These are phyloP conservation scores for Pyrus hybrid DNA, from an alignment of 331 rosid genomes.

Conservation along the genomic window DNA sequence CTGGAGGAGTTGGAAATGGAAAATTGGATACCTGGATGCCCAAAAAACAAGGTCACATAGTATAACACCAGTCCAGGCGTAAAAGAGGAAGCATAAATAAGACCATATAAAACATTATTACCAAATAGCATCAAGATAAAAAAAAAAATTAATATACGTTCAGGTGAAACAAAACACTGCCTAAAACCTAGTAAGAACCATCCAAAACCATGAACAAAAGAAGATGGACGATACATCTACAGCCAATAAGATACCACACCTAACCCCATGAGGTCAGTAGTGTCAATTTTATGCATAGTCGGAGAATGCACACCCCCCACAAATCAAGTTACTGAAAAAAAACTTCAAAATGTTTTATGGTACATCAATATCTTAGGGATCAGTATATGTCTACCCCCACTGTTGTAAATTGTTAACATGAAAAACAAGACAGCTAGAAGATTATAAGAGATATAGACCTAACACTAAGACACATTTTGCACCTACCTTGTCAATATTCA, in stretches of 20 bases:
- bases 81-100: neutral
- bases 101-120: neutral
- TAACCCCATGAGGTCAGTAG: neutral
- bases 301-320: neutral
- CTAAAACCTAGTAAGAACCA: neutral
- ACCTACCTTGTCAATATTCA: conserved; percentile 66
- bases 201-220: neutral
- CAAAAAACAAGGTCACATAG: neutral
- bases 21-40: conserved; percentile 59
- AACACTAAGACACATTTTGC: conserved; percentile 1
- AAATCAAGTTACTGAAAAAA: neutral
- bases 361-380: neutral
- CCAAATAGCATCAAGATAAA: neutral
- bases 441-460: neutral
- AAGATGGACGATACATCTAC: neutral
- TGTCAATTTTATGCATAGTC: neutral
- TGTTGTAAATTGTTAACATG: neutral
- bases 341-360: neutral
- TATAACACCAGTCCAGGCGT: neutral
- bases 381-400: neutral
- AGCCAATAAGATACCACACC: neutral
- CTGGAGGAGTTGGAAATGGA: conserved; percentile 95
- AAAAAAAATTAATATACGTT: neutral
- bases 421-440: neutral
- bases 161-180: neutral